Evolutionary conservation across 495 filamentous ascomycete genomes (phyloP).

Genomic region (Pseudotulostoma volvatum): DNA sequence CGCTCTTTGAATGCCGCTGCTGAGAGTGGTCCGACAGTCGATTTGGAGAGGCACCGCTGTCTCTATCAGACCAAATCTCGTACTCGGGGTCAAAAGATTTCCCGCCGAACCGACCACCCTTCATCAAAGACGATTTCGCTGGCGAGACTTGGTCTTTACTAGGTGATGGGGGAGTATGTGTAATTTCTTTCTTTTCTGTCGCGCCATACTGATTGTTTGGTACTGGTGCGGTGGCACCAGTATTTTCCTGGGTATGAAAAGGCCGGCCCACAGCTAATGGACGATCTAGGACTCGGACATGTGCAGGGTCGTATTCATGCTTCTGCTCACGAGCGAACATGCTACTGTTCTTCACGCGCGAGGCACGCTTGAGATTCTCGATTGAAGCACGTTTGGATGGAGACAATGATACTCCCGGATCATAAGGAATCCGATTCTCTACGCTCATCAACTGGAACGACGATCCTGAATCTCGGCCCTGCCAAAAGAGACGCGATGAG

Average conservation of each 20-base stretch:
- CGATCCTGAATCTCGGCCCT: slow-evolving; percentile 49
- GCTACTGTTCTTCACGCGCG: slow-evolving; percentile 90
- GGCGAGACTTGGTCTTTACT: slow-evolving; percentile 64
- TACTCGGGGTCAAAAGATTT: slow-evolving; percentile 54
- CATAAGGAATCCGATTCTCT: slow-evolving; percentile 51
- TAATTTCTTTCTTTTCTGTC: slow-evolving; percentile 18
- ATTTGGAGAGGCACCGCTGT: slow-evolving; percentile 34
- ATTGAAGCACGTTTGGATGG: slow-evolving; percentile 70
- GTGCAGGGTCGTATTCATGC: slow-evolving; percentile 78
- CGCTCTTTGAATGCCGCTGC: slow-evolving; percentile 79
- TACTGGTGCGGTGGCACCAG: slow-evolving; percentile 6
- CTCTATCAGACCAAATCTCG: slow-evolving; percentile 53
- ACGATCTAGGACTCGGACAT: slow-evolving; percentile 54
- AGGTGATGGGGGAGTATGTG: slow-evolving; percentile 36
- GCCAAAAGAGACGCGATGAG: slow-evolving; percentile 73
- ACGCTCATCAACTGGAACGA: slow-evolving; percentile 39
- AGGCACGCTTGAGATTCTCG: slow-evolving; percentile 82
- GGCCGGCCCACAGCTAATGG: slow-evolving; percentile 51
- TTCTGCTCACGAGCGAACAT: slow-evolving; percentile 83
- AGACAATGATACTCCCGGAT: slow-evolving; percentile 44
- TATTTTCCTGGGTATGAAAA: slow-evolving; percentile 46
- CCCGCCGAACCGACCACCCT: slow-evolving; percentile 47
- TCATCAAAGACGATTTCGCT: slow-evolving; percentile 68
- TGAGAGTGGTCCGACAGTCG: slow-evolving; percentile 23
- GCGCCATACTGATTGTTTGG: slow-evolving; percentile 18